A percentile compares a stretch with the other conserved stretches of the same genome.
Evolutionary conservation across 2,329 filamentous ascomycete species (phyloP).

Genomic region (Aureobasidium lini): DNA sequence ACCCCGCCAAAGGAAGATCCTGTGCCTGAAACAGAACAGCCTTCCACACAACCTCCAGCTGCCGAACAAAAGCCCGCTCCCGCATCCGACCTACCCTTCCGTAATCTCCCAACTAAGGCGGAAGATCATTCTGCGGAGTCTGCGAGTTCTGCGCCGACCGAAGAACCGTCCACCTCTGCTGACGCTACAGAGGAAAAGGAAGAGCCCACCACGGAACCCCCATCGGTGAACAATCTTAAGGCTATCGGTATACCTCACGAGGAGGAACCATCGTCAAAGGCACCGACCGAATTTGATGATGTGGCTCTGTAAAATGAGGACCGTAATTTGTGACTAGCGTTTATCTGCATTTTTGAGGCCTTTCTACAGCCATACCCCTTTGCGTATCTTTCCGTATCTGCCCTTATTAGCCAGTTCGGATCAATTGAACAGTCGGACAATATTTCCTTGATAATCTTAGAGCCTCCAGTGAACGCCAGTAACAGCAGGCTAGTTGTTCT

Average conservation of each 20-base stretch:
- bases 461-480: too few relatives aligned
- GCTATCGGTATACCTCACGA: slow-evolving; percentile 14
- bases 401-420: not conserved
- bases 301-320: slow-evolving; percentile 16
- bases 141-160: not conserved
- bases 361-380: not conserved
- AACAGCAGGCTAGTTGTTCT: too few relatives aligned
- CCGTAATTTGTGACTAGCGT: not conserved
- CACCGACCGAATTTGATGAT: slow-evolving; percentile 22
- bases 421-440: too few relatives aligned
- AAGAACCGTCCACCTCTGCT: not conserved
- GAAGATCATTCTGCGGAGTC: not conserved
- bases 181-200: slow-evolving; percentile 19
- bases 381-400: not conserved
- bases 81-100: slow-evolving; percentile 4
- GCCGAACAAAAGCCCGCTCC: not conserved
- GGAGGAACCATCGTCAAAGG: slow-evolving; percentile 10
- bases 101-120: slow-evolving; percentile 25
- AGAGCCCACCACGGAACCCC: slow-evolving; percentile 17
- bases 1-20: slow-evolving; percentile 27
- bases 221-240: slow-evolving; percentile 10
- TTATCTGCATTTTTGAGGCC: not conserved
- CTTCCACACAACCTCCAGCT: not conserved
- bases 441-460: too few relatives aligned
- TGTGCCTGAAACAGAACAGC: slow-evolving; percentile 20